Base-by-base conservation (phyloP, 305 asterid genomes). In the Stenogyne calaminthoides region DNA sequence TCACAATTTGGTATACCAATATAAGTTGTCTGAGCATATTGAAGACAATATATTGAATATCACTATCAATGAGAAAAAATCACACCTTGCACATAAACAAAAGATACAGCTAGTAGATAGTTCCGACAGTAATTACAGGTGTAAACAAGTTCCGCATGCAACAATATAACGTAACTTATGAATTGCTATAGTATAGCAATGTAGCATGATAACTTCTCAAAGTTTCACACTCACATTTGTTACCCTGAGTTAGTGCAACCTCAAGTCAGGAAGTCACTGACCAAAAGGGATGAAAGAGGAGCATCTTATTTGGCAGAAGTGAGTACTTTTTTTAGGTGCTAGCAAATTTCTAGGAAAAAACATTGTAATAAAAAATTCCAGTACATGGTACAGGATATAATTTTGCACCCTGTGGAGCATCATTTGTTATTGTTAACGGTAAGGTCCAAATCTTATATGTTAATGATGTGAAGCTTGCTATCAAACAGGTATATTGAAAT, bases 51-150 rank as follows among this genome's bases (percentile, higher is more conserved):
- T 32, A 72, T 20, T 22, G 36, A 64, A 44, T 54, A 54, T 32
- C 6, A 32, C 49, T 15, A 11, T 9, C 62, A 67, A 67, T 9
- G 16, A 51, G 62, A 67, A n/a, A 67, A 51, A 46, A 72, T 72
- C 70, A 15, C 25, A 49, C 0, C 11, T 42, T 51, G 44, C 55
- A 63, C 15, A 55, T 18, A 52, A 51, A 52, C 29, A 52, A 52
- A n/a, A 52, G 58, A 52, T 16, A 52, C 27, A 15, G 16, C 58
- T 52, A 52, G 12, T 52, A 16, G 58, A 46, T 25, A 52, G 58
- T 7, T 52, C 11, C n/a, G n/a, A n/a, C 12, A 3, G 27, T 52
- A 12, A 52, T 52, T 15, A 52, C 22, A 52, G 58, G 58, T 52
- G 58, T 52, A 52, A 1, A 9, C 15, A 55, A 73, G 58, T 64